Conservation (phyloP, 805 yeast species). For the Cyberlindnera nakhonratchasimensis region DNA sequence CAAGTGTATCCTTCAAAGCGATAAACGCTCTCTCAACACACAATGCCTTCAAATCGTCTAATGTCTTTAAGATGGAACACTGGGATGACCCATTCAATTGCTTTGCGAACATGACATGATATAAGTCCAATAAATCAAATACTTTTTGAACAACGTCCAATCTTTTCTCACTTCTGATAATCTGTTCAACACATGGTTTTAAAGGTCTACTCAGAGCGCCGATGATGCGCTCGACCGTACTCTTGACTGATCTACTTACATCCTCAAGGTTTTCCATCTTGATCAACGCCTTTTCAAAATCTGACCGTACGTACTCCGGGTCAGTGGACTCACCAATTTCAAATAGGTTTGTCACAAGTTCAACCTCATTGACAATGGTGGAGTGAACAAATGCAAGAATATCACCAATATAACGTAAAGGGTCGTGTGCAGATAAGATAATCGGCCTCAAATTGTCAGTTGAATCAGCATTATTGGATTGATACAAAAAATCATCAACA, state of each 20-base stretch:
- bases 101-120: constrained; percentile 58
- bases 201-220: constrained; percentile 55
- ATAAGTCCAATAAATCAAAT: constrained; percentile 61
- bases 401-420: constrained; percentile 80
- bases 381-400: constrained; percentile 85
- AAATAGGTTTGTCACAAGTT: constrained; percentile 63
- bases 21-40: constrained; percentile 38
- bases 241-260: constrained; percentile 19
- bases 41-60: constrained; percentile 33
- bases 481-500: constrained; percentile 63
- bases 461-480: constrained; percentile 37
- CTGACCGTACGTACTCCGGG: constrained; percentile 24
- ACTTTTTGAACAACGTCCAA: constrained; percentile 54
- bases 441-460: constrained; percentile 43
- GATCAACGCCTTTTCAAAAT: constrained; percentile 31
- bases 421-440: constrained; percentile 69
- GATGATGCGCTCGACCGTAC: constrained; percentile 48
- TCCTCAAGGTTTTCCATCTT: constrained; percentile 17
- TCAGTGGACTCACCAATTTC: constrained; percentile 31
- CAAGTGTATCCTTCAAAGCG: constrained; percentile 36
- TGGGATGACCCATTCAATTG: constrained; percentile 22
- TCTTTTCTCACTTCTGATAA: constrained; percentile 61
- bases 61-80: constrained; percentile 24
- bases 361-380: constrained; percentile 82
- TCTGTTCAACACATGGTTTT: constrained; percentile 62